Percentiles rank a stretch among this genome's conserved stretches.
These are phyloP conservation scores for Aureobasidium uvarum DNA, from an alignment of 2,329 filamentous ascomycete genomes.

Conservation along the genomic window DNA sequence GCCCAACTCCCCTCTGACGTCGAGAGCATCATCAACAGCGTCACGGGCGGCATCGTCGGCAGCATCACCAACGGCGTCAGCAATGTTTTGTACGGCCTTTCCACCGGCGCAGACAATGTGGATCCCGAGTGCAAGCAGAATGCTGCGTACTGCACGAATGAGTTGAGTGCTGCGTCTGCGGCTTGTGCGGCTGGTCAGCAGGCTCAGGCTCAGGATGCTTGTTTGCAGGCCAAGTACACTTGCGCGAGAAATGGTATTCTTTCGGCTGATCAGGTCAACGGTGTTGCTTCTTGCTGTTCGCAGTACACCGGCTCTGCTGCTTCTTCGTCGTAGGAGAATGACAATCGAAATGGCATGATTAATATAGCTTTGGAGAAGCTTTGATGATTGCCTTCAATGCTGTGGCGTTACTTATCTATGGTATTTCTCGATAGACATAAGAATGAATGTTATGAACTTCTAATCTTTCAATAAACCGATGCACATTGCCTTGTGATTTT, in stretches of 20 bases:
- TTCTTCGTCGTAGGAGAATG: background rate
- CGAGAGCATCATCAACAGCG: background rate
- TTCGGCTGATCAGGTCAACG: background rate
- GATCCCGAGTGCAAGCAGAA: slow-evolving; percentile 5
- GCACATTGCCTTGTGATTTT: too few species aligned
- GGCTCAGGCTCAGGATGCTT: slow-evolving; percentile 21
- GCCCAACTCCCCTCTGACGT: background rate
- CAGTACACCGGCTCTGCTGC: slow-evolving; percentile 16
- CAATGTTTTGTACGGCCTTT: slow-evolving; percentile 10
- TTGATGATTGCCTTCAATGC: too few species aligned
- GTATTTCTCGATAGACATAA: too few species aligned
- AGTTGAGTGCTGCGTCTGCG: slow-evolving; percentile 1
- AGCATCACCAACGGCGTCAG: slow-evolving; percentile 9
- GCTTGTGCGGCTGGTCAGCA: slow-evolving; percentile 13
- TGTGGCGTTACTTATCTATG: too few species aligned
- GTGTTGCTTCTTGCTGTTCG: slow-evolving; percentile 12
- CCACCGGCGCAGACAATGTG: slow-evolving; percentile 7
- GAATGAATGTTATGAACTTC: too few species aligned
- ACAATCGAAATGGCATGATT: too few species aligned
- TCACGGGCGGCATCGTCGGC: slow-evolving; percentile 17
- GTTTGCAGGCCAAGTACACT: slow-evolving; percentile 21
- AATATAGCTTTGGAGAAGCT: too few species aligned
- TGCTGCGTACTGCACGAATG: slow-evolving; percentile 22
- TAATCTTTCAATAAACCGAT: too few species aligned
- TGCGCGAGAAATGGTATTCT: slow-evolving; percentile 8